Evolutionary conservation across 495 filamentous ascomycete genomes (phyloP).

Genomic region (Neurospora tetraspora): DNA sequence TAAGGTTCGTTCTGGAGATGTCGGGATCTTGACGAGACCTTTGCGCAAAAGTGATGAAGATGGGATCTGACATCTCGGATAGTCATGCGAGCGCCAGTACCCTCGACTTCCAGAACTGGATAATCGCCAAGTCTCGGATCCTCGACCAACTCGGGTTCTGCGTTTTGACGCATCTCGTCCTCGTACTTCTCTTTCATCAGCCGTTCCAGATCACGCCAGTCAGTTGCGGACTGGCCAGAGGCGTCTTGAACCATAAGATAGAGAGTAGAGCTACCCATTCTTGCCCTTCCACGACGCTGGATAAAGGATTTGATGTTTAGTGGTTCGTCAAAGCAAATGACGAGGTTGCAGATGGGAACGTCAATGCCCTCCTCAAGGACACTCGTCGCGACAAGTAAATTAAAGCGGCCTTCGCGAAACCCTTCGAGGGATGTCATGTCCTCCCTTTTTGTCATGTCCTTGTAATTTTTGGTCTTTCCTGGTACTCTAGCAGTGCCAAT

Average conservation of each 20-base stretch:
- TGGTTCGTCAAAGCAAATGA: constrained; percentile 77
- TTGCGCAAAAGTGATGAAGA: constrained; percentile 73
- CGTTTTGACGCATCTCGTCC: constrained; percentile 50
- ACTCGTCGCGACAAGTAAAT: constrained; percentile 74
- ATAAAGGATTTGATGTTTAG: constrained; percentile 76
- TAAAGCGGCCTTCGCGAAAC: constrained; percentile 58
- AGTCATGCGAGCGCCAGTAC: constrained; percentile 61
- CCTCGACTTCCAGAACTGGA: constrained; percentile 35
- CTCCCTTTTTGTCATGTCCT: constrained; percentile 48
- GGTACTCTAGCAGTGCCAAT: constrained; percentile 56
- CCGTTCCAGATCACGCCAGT: constrained; percentile 56
- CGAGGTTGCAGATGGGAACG: constrained; percentile 71
- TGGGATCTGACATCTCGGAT: constrained; percentile 62
- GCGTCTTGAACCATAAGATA: constrained; percentile 46
- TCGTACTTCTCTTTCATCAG: constrained; percentile 66
- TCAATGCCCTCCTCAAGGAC: constrained; percentile 92
- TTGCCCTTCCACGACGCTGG: constrained; percentile 76
- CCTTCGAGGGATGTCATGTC: constrained; percentile 51
- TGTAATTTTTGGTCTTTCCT: constrained; percentile 41
- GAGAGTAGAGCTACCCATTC: constrained; percentile 61
- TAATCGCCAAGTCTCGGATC: constrained; percentile 38
- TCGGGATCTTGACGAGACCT: constrained; percentile 38
- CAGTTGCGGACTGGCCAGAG: constrained; percentile 20
- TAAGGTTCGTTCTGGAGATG: constrained; percentile 25
- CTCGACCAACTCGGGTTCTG: constrained; percentile 41